phyloP scores from a whole-genome alignment of 371 early-diverging fungal genomes.

The Dichotomocladium elegans region DNA sequence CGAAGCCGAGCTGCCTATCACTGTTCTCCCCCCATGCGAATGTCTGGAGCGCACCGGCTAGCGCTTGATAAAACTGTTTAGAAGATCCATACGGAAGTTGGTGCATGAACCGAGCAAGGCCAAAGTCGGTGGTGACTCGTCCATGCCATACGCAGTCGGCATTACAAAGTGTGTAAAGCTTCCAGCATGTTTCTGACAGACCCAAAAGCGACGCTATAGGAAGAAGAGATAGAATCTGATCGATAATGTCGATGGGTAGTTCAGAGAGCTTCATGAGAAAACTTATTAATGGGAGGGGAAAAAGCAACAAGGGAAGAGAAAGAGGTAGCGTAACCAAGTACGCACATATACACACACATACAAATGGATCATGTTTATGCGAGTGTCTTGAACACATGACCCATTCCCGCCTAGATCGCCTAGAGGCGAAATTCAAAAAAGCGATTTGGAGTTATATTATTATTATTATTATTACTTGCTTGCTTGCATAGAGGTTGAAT shows the following conservation, averaged over 20 bases:
- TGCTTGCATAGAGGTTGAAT: too few species aligned
- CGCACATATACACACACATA: too few species aligned
- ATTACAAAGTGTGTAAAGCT: slow-evolving; percentile 21
- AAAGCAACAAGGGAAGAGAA: not conserved
- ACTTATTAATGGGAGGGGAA: not conserved
- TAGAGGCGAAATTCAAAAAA: not conserved
- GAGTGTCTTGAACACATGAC: too few species aligned
- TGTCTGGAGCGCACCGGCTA: slow-evolving; percentile 16
- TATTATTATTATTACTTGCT: too few species aligned
- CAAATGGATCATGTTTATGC: too few species aligned
- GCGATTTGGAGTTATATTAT: not conserved
- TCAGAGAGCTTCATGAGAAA: slow-evolving; percentile 2
- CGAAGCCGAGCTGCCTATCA: slow-evolving; percentile 26
- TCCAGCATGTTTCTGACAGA: slow-evolving; percentile 16
- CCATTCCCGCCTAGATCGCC: too few species aligned
- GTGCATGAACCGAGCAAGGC: slow-evolving; percentile 17
- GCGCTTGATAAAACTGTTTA: slow-evolving; percentile 25
- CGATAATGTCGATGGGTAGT: slow-evolving; percentile 16
- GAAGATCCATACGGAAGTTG: slow-evolving; percentile 21
- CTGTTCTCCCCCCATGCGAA: slow-evolving; percentile 39
- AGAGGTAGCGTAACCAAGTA: too few species aligned
- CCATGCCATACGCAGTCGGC: slow-evolving; percentile 37
- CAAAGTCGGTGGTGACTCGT: slow-evolving; percentile 22
- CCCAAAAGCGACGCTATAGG: slow-evolving; percentile 13
- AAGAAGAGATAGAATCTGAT: slow-evolving; percentile 18